A percentile compares a stretch with the other conserved stretches of the same genome.
These are phyloP conservation scores for Monosporascus sp. DNA, from an alignment of 2,329 filamentous ascomycete species.

Conservation along the genomic window DNA sequence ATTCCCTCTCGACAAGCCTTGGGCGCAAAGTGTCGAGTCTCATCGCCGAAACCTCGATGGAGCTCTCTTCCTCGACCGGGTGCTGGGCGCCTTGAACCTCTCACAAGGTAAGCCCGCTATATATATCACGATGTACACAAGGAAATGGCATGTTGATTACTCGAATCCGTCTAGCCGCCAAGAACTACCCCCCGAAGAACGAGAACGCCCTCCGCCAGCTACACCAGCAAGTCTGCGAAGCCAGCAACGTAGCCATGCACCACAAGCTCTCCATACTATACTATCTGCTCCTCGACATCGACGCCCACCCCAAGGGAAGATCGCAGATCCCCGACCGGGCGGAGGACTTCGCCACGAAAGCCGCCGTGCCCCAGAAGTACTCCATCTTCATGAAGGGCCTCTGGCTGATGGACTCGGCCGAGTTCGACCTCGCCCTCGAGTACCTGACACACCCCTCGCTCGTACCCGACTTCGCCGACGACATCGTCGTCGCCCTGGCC, in stretches of 20 bases:
- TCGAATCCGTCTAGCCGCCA: conserved; percentile 36
- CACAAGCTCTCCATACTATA: conserved; percentile 80
- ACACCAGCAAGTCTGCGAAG: conserved; percentile 63
- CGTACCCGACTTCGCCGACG: conserved; percentile 75
- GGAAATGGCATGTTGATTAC: background rate
- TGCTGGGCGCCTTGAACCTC: conserved; percentile 65
- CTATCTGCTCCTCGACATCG: conserved; percentile 75
- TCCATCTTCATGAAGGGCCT: conserved; percentile 76
- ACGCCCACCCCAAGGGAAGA: conserved; percentile 30
- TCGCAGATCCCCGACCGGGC: conserved; percentile 33
- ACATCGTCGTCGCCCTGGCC: conserved; percentile 68
- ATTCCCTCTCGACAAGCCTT: conserved; percentile 57
- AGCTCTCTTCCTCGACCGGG: conserved; percentile 72
- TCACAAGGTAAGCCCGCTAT: conserved; percentile 50
- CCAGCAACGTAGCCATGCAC: conserved; percentile 56
- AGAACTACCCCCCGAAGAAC: conserved; percentile 69
- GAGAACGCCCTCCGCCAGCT: conserved; percentile 63
- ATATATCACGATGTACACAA: no score
- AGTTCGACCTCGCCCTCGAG: conserved; percentile 67
- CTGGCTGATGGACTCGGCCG: conserved; percentile 70
- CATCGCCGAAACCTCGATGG: conserved; percentile 65
- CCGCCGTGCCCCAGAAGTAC: conserved; percentile 69
- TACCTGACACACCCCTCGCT: conserved; percentile 75
- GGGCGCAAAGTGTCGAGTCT: conserved; percentile 57
- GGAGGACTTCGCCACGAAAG: conserved; percentile 53